Conservation (phyloP, 75 land plant species). For the Cryptomeria japonica region DNA sequence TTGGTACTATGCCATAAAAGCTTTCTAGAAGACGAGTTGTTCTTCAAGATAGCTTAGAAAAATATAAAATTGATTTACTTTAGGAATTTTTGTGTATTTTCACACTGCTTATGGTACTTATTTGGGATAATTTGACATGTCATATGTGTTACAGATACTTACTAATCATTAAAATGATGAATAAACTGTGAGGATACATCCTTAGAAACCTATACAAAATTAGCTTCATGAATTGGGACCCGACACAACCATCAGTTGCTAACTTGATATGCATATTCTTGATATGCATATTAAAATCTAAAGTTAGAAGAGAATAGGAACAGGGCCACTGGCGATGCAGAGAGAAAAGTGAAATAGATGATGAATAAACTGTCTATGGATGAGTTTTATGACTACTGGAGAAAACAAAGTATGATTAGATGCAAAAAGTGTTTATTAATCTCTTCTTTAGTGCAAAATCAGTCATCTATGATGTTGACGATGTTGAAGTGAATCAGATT, state of each 20-base stretch:
- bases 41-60: background rate
- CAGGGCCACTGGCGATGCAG: background rate
- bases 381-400: background rate
- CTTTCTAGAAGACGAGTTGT: background rate
- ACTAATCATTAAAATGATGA: background rate
- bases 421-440: background rate
- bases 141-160: background rate
- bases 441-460: background rate
- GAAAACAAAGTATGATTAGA: background rate
- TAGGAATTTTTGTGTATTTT: background rate
- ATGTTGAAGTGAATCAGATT: too few relatives aligned
- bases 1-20: background rate
- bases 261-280: conserved; percentile 1
- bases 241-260: background rate
- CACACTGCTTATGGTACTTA: background rate
- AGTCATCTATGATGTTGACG: background rate
- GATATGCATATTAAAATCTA: background rate
- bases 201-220: background rate
- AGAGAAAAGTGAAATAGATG: background rate
- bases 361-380: background rate
- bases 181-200: background rate
- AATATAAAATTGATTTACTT: background rate
- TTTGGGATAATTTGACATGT: background rate
- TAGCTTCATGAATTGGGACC: background rate
- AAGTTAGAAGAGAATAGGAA: background rate